Conservation (phyloP, 805 yeast genomes). For the Pichia insulana region DNA sequence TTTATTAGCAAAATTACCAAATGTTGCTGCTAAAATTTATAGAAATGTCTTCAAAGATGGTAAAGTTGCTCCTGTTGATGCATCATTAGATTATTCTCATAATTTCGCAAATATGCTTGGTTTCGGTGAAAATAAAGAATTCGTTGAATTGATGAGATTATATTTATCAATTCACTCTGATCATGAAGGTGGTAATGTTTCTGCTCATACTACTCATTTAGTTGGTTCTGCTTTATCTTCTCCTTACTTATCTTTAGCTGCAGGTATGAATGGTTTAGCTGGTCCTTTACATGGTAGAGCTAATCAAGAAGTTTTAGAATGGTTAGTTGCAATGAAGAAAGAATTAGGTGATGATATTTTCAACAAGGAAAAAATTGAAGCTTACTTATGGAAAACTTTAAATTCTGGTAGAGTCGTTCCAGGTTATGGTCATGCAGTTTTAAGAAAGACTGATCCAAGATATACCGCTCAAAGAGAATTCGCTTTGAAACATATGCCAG, state of each 20-base stretch:
- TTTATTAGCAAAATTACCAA: slow-evolving; percentile 73
- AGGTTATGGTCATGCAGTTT: slow-evolving; percentile 84
- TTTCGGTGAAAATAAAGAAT: slow-evolving; percentile 53
- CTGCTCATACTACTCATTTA: slow-evolving; percentile 80
- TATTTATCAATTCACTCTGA: slow-evolving; percentile 78
- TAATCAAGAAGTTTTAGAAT: slow-evolving; percentile 78
- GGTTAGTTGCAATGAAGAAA: slow-evolving; percentile 60
- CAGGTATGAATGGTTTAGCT: slow-evolving; percentile 79
- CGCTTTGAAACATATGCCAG: slow-evolving; percentile 67
- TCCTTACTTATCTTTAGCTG: slow-evolving; percentile 70
- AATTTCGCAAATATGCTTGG: slow-evolving; percentile 50
- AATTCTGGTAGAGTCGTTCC: slow-evolving; percentile 81
- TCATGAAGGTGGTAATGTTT: slow-evolving; percentile 87
- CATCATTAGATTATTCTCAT: slow-evolving; percentile 59
- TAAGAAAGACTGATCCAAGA: slow-evolving; percentile 85
- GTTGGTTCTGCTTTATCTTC: slow-evolving; percentile 79
- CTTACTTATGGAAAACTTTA: slow-evolving; percentile 70
- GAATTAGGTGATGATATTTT: slow-evolving; percentile 58
- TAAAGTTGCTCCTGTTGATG: slow-evolving; percentile 43
- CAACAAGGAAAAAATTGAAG: slow-evolving; percentile 60
- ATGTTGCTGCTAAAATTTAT: slow-evolving; percentile 75
- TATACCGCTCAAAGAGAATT: slow-evolving; percentile 81
- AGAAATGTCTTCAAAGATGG: slow-evolving; percentile 82
- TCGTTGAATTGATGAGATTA: slow-evolving; percentile 71
- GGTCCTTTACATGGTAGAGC: slow-evolving; percentile 88